Base-by-base conservation (phyloP, 768 basidiomycete genomes). In the Leccinum disarticulatum region DNA sequence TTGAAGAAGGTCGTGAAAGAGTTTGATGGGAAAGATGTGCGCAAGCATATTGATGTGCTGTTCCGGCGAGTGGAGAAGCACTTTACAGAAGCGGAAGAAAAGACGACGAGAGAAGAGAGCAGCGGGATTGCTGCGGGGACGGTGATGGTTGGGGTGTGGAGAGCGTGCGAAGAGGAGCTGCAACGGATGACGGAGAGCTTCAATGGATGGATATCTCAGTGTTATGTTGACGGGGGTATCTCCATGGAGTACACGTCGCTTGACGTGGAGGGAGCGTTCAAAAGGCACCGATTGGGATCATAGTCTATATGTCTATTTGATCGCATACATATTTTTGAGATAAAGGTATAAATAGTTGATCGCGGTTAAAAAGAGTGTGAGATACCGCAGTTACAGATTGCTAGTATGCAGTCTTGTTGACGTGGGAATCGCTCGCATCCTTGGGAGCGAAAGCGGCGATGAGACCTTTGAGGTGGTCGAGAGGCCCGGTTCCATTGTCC, bases 11-110 rank as follows among this genome's bases (percentile, higher is more conserved):
- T 91, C 14, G 75, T 93, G 52, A 93, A 91, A 69, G 95, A 97
- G 67, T 89, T 86, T 71, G 88, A 83, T 61, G 76, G 85, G 41
- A 98, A 97, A 74, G 96, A 98, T 71, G 77, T 98, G 13, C 87
- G 91, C 38, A 96, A 96, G 71, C 81, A 90, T 61, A 78, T 96
- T 54, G 96, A 98, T 57, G 83, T 83, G 8, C 79, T 98, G 38
- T 88, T 87, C 74, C 92, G 92, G 70, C 86, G 96, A 10, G 92
- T 98, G 30, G 93, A 96, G 74, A 98, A 98, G 74, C 96, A 98
- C 70, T 98, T 97, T 68, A 88, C 88, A 6, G 92, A 95, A 66
- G 85, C 84, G 1, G 86, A 87, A 10, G 89, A 88, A 62, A 88
- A 85, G 63, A 69, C 82, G 4, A 82, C 82, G 19, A 80, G 77